Evolutionary conservation across 129 eudicot species (phyloP).

Genomic region (Gnaphalium uliginosum): DNA sequence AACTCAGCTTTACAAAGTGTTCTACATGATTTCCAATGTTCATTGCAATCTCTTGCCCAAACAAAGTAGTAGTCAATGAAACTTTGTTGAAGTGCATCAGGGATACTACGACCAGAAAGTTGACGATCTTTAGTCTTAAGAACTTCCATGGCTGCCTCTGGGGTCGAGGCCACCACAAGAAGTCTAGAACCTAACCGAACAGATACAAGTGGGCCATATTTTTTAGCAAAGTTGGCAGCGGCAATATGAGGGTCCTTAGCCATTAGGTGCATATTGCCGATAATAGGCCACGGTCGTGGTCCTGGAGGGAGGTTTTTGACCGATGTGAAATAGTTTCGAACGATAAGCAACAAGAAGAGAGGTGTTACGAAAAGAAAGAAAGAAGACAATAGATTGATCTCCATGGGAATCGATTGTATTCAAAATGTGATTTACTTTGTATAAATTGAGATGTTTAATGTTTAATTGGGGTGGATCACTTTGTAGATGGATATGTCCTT

Average conservation of each 20-base stretch:
- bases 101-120: slow-evolving; percentile 24
- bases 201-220: slow-evolving; percentile 36
- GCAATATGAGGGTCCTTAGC: slow-evolving; percentile 29
- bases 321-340: neutral
- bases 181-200: slow-evolving; percentile 33
- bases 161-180: slow-evolving; percentile 33
- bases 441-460: no score
- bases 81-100: neutral
- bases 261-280: slow-evolving; percentile 31
- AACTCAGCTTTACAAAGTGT: slow-evolving; percentile 28
- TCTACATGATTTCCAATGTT: slow-evolving; percentile 25
- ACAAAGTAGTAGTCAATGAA: slow-evolving; percentile 8
- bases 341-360: slow-evolving; percentile 1
- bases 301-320: slow-evolving; percentile 34
- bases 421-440: no score
- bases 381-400: neutral
- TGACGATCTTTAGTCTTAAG: slow-evolving; percentile 34
- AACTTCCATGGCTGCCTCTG: slow-evolving; percentile 11
- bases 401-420: neutral
- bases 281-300: neutral
- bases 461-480: no score
- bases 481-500: no score
- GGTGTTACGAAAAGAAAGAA: neutral
- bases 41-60: slow-evolving; percentile 25
- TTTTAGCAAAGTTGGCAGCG: slow-evolving; percentile 17